Conservation (phyloP, 352 stramenopile genomes). For the Albugo laibachii region DNA sequence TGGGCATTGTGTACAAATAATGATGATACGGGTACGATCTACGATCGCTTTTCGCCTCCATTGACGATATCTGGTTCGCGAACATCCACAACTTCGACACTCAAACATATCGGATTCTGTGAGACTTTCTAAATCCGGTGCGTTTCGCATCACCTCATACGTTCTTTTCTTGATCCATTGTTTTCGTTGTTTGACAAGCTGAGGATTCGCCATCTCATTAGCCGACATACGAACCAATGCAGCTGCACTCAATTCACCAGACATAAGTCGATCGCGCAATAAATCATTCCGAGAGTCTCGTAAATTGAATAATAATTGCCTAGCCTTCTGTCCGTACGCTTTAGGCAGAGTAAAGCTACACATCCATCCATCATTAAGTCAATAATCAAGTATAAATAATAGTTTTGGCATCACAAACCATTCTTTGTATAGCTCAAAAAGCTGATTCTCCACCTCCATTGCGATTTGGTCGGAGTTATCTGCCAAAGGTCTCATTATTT, state of each 20-base stretch:
- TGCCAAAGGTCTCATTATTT: not conserved
- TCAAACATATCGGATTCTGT: slow-evolving; percentile 63
- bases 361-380: not conserved
- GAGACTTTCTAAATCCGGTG: slow-evolving; percentile 38
- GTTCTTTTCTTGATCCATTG: slow-evolving; percentile 77
- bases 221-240: slow-evolving; percentile 57
- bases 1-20: slow-evolving; percentile 55
- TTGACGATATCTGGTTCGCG: slow-evolving; percentile 55
- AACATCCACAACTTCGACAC: slow-evolving; percentile 55
- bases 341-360: slow-evolving; percentile 49
- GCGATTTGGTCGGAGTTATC: not conserved
- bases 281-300: slow-evolving; percentile 47
- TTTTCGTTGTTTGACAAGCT: slow-evolving; percentile 55
- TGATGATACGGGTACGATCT: slow-evolving; percentile 63
- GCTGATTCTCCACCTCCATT: slow-evolving; percentile 1
- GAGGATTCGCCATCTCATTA: slow-evolving; percentile 70
- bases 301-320: slow-evolving; percentile 68
- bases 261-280: slow-evolving; percentile 45
- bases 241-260: slow-evolving; percentile 23
- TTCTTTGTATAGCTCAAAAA: slow-evolving; percentile 1
- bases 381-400: not conserved
- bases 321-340: slow-evolving; percentile 56
- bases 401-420: not conserved
- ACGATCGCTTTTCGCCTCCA: slow-evolving; percentile 69
- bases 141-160: slow-evolving; percentile 60